phyloP scores from a whole-genome alignment of 768 basidiomycete genomes.

The Trametopsis cervina region DNA sequence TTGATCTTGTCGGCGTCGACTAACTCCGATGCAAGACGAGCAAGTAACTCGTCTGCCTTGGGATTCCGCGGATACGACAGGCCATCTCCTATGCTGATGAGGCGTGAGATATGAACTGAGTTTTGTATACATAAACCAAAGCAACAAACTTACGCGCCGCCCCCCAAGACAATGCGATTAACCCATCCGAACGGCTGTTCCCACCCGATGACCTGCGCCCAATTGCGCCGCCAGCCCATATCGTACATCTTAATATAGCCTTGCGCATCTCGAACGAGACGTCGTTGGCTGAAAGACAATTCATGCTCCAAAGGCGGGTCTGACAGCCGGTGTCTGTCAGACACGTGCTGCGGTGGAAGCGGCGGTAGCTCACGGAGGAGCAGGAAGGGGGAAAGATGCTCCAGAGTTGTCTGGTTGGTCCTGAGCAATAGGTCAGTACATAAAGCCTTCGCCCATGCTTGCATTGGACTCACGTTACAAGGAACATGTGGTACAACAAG shows the following conservation, averaged over 20 bases:
- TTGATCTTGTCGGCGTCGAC: slow-evolving; percentile 47
- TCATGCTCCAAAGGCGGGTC: slow-evolving; percentile 70
- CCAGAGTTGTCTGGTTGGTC: slow-evolving; percentile 83
- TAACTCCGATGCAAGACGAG: slow-evolving; percentile 56
- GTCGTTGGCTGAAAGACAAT: slow-evolving; percentile 56
- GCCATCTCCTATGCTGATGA: slow-evolving; percentile 51
- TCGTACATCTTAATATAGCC: slow-evolving; percentile 58
- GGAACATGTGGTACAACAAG: slow-evolving; percentile 67
- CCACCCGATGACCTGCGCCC: slow-evolving; percentile 63
- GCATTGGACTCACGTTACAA: slow-evolving; percentile 50
- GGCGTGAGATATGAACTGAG: background rate
- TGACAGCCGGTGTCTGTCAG: slow-evolving; percentile 38
- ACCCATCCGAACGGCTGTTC: slow-evolving; percentile 44
- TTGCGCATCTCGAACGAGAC: slow-evolving; percentile 59
- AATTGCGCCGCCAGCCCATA: slow-evolving; percentile 67
- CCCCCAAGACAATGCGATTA: slow-evolving; percentile 50
- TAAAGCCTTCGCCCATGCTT: background rate
- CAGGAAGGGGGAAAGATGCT: slow-evolving; percentile 68
- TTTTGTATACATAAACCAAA: slow-evolving; percentile 1
- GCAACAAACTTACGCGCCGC: slow-evolving; percentile 45
- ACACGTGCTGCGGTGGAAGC: slow-evolving; percentile 35
- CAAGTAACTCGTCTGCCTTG: slow-evolving; percentile 56
- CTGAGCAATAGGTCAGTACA: slow-evolving; percentile 28
- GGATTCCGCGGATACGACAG: slow-evolving; percentile 62
- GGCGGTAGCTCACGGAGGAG: slow-evolving; percentile 66